Percentiles rank a stretch among this genome's conserved stretches.
phyloP scores from a whole-genome alignment of 2,329 filamentous ascomycete genomes.

The Penicillium glabrum region DNA sequence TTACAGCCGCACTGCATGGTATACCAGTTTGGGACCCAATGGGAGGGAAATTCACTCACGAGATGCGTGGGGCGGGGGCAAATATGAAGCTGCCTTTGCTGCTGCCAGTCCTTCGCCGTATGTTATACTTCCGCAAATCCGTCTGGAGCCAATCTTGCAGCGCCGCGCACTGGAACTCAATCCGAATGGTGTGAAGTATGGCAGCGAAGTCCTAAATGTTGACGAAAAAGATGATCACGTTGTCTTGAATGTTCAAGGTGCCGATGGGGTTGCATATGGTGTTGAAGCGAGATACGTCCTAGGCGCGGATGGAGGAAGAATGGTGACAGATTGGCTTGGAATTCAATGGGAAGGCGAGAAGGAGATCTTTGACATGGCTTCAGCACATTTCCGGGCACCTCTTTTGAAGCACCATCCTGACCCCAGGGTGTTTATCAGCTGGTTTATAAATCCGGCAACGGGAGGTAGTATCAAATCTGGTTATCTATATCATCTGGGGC shows the following conservation, averaged over 20 bases:
- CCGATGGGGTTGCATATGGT: conserved; percentile 1
- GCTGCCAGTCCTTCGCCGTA: conserved; percentile 28
- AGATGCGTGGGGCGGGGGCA: not conserved
- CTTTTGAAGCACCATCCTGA: conserved; percentile 35
- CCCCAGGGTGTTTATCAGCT: conserved; percentile 32
- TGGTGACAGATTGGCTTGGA: conserved; percentile 29
- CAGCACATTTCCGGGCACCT: conserved; percentile 28
- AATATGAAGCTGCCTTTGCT: not conserved
- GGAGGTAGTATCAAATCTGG: conserved; percentile 35
- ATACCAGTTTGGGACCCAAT: not conserved
- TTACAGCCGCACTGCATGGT: not conserved
- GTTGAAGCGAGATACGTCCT: conserved; percentile 31
- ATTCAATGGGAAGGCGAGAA: conserved; percentile 31
- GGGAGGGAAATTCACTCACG: not conserved
- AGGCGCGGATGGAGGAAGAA: conserved; percentile 34
- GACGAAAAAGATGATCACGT: not conserved
- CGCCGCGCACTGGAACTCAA: conserved; percentile 30
- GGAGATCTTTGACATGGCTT: conserved; percentile 29
- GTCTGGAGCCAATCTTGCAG: conserved; percentile 37
- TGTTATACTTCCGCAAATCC: conserved; percentile 34
- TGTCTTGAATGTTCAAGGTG: not conserved
- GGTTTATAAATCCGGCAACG: conserved; percentile 35
- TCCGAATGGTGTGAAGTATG: conserved; percentile 27
- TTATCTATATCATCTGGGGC: conserved; percentile 37
- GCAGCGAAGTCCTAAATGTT: conserved; percentile 21